These are phyloP conservation scores for Byssoonygena ceratinophila DNA, from an alignment of 2,329 filamentous ascomycete genomes.

Conservation along the genomic window DNA sequence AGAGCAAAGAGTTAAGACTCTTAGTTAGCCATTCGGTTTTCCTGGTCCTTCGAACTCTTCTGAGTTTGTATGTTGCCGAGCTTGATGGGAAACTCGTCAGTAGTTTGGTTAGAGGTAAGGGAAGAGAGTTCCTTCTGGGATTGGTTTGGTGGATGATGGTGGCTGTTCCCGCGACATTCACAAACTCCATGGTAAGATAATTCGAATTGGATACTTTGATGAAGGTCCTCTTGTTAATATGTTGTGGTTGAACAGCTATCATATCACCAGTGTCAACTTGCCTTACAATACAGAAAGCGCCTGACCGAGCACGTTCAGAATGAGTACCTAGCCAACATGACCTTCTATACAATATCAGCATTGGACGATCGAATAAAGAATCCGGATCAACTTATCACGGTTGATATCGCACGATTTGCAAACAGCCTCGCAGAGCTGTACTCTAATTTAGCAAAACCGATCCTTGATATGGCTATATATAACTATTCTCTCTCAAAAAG, in stretches of 20 bases:
- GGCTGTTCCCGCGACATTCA: slow-evolving; percentile 90
- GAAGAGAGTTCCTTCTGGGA: slow-evolving; percentile 75
- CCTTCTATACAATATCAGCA: slow-evolving; percentile 91
- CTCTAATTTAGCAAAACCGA: slow-evolving; percentile 87
- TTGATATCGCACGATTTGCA: slow-evolving; percentile 92
- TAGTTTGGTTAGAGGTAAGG: slow-evolving; percentile 79
- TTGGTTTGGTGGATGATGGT: slow-evolving; percentile 99
- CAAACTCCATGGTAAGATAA: slow-evolving; percentile 81
- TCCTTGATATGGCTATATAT: slow-evolving; percentile 93
- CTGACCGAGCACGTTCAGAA: slow-evolving; percentile 93
- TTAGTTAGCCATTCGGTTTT: slow-evolving; percentile 89
- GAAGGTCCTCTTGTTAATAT: neutral
- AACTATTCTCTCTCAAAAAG: slow-evolving; percentile 87
- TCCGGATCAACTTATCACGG: slow-evolving; percentile 90
- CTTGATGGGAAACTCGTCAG: slow-evolving; percentile 91
- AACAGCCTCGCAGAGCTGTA: slow-evolving; percentile 92
- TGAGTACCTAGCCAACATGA: slow-evolving; percentile 93
- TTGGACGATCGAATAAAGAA: slow-evolving; percentile 98
- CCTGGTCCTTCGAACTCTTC: slow-evolving; percentile 75
- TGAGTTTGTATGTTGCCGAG: slow-evolving; percentile 91
- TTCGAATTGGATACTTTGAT: neutral
- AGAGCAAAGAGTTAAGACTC: slow-evolving; percentile 75
- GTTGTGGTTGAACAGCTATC: slow-evolving; percentile 52
- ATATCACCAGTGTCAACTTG: slow-evolving; percentile 92
- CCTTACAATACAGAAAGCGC: slow-evolving; percentile 81